Evolutionary conservation across 176 grass and related monocot species (phyloP).

Genomic region (Lolium perenne): DNA sequence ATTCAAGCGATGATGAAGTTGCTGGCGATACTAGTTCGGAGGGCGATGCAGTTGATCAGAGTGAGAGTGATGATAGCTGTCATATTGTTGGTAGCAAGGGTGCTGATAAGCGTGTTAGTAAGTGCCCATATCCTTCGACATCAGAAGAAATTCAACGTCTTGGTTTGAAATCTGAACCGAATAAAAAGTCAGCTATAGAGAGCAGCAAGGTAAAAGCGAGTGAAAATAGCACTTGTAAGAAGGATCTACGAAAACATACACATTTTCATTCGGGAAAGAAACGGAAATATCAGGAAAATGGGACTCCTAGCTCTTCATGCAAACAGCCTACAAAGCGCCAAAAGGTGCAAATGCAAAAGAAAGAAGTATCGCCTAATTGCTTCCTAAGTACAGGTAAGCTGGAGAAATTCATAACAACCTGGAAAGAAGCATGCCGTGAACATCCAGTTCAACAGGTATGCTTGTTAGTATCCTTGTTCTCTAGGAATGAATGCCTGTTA

Average conservation of each 20-base stretch:
- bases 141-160: slow-evolving; percentile 82
- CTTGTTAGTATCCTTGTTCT: slow-evolving; percentile 19
- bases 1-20: slow-evolving; percentile 74
- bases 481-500: neutral
- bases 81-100: slow-evolving; percentile 49
- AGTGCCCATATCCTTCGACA: slow-evolving; percentile 91
- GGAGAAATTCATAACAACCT: slow-evolving; percentile 90
- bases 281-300: slow-evolving; percentile 61
- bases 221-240: neutral
- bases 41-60: slow-evolving; percentile 31
- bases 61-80: slow-evolving; percentile 43
- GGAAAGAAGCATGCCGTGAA: slow-evolving; percentile 88
- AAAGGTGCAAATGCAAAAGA: slow-evolving; percentile 40
- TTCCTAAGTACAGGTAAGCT: slow-evolving; percentile 55
- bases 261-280: slow-evolving; percentile 50
- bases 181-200: slow-evolving; percentile 46
- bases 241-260: neutral
- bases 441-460: slow-evolving; percentile 79
- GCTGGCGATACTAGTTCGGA: slow-evolving; percentile 40
- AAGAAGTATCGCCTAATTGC: slow-evolving; percentile 41
- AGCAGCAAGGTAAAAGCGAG: slow-evolving; percentile 42
- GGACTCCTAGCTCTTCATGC: slow-evolving; percentile 44
- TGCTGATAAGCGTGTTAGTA: slow-evolving; percentile 55
- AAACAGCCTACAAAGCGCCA: slow-evolving; percentile 58
- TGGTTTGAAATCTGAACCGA: slow-evolving; percentile 73